Conservation (phyloP, 441 rosid genomes). For the Gossypium laxum region DNA sequence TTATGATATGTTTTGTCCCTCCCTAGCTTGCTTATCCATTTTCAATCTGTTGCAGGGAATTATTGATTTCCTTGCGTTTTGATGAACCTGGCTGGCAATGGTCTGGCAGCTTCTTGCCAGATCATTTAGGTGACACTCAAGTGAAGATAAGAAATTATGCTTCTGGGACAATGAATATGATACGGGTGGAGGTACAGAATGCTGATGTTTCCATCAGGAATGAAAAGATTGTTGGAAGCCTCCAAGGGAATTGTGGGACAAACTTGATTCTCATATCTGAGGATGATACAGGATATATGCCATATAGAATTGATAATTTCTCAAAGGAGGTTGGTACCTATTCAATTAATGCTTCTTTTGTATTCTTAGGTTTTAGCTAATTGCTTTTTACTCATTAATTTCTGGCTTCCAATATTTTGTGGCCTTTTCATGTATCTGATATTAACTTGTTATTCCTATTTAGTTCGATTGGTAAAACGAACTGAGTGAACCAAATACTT, state of each 20-base stretch:
- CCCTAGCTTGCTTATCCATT: slow-evolving; percentile 5
- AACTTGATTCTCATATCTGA: slow-evolving; percentile 82
- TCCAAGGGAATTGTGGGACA: slow-evolving; percentile 79
- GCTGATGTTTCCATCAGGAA: slow-evolving; percentile 69
- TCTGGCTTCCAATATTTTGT: neutral
- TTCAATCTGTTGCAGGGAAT: slow-evolving; percentile 51
- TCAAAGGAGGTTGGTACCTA: slow-evolving; percentile 78
- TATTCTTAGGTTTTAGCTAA: neutral
- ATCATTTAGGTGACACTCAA: slow-evolving; percentile 88
- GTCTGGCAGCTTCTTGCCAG: slow-evolving; percentile 96
- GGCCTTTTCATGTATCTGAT: neutral
- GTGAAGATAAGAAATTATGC: slow-evolving; percentile 79
- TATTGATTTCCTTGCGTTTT: slow-evolving; percentile 69
- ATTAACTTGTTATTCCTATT: neutral
- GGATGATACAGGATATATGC: slow-evolving; percentile 88
- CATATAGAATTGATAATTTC: slow-evolving; percentile 95
- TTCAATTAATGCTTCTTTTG: slow-evolving; percentile 15
- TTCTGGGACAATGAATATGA: slow-evolving; percentile 56
- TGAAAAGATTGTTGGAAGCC: slow-evolving; percentile 65
- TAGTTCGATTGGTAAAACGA: neutral
- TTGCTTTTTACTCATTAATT: neutral
- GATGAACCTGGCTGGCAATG: slow-evolving; percentile 97
- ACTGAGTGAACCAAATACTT: neutral
- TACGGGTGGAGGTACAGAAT: slow-evolving; percentile 92
- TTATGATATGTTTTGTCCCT: neutral